Conservation (phyloP, 78 protist genomes). For the Dictyostelium capitatum region DNA sequence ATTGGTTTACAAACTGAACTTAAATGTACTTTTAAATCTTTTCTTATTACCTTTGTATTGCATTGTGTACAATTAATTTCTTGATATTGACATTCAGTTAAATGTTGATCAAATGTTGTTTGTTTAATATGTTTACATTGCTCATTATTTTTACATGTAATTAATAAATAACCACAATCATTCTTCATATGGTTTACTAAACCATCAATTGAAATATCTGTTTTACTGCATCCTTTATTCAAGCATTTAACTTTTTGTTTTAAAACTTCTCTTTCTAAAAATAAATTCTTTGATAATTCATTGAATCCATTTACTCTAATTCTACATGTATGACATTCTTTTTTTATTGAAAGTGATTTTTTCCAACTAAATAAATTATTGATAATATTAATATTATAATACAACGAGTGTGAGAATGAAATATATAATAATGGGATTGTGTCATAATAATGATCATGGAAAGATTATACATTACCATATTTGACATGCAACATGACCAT, state of each 20-base stretch:
- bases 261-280: background rate
- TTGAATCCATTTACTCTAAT: background rate
- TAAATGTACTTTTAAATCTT: too few relatives aligned
- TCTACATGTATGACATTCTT: conserved; percentile 5
- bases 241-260: background rate
- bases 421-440: too few relatives aligned
- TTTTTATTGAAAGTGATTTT: background rate
- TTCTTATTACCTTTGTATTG: too few relatives aligned
- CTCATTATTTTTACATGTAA: background rate
- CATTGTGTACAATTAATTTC: background rate
- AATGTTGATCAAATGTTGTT: background rate
- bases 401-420: too few relatives aligned
- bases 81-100: background rate
- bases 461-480: too few relatives aligned
- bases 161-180: background rate
- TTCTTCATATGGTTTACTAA: background rate
- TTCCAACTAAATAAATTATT: background rate
- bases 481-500: too few relatives aligned
- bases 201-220: background rate
- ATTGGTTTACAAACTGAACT: background rate
- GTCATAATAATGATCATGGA: too few relatives aligned
- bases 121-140: background rate
- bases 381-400: too few relatives aligned
- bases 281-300: conserved; percentile 4
- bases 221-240: background rate